Conservation (phyloP, 768 basidiomycete genomes). For the Phaeotremella fagi region DNA sequence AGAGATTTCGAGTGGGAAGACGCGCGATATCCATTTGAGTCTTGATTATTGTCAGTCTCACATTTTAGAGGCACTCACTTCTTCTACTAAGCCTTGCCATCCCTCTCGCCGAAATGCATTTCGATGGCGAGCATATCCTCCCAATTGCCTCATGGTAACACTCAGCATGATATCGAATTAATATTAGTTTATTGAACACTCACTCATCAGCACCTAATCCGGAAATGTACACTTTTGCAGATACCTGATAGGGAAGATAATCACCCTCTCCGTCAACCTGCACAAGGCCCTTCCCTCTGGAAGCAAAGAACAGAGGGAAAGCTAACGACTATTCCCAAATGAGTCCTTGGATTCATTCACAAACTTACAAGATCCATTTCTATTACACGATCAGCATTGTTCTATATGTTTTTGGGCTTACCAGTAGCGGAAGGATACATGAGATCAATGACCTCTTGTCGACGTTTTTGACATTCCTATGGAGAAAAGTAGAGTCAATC, state of each 20-base stretch:
- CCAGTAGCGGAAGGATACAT: slow-evolving; percentile 48
- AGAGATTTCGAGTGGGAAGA: slow-evolving; percentile 82
- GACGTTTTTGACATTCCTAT: slow-evolving; percentile 63
- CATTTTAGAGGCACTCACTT: slow-evolving; percentile 53
- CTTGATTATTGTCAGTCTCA: slow-evolving; percentile 50
- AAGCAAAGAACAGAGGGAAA: slow-evolving; percentile 87
- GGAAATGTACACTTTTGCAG: slow-evolving; percentile 76
- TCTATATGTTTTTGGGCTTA: slow-evolving; percentile 1
- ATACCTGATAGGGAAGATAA: slow-evolving; percentile 60
- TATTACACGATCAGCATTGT: not conserved
- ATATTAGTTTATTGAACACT: slow-evolving; percentile 13
- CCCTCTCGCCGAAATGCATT: slow-evolving; percentile 63
- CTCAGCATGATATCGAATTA: too few species aligned
- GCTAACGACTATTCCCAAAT: slow-evolving; percentile 67
- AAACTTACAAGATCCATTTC: slow-evolving; percentile 65
- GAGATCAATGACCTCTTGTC: slow-evolving; percentile 61
- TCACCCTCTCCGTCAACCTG: slow-evolving; percentile 49
- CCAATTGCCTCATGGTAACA: slow-evolving; percentile 59
- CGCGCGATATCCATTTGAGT: slow-evolving; percentile 84
- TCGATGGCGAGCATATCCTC: slow-evolving; percentile 87
- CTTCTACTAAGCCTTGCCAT: slow-evolving; percentile 73
- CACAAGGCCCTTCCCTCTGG: slow-evolving; percentile 66
- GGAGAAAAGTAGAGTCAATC: not conserved
- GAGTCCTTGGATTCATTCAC: not conserved
- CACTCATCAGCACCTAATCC: slow-evolving; percentile 90